Base-by-base conservation (phyloP, 169 alveolate genomes). In the Plasmodium inui region DNA sequence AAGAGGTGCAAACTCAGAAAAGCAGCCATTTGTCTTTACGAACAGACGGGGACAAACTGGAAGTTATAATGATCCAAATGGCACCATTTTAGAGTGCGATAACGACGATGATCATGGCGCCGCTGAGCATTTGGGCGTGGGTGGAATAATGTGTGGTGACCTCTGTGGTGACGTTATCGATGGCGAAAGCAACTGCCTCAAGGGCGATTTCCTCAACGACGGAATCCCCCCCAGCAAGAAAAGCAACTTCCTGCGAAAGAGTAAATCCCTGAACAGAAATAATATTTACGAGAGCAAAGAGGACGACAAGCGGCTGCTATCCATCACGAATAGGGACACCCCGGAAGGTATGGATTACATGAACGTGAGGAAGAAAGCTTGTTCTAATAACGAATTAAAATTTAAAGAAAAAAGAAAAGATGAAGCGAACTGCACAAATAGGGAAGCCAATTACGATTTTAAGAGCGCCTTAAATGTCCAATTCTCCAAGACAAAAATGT, bases 401-500 rank as follows among this genome's bases (percentile, higher is more conserved):
- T 78, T 57, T 71, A 90, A 70, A 73, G 95, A 80, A 28, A 81
- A 55, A 90, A 70, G 67, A 79, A 37, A 32, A 67, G 92, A 91
- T 67, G 53, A 50, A 44, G 17, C 26, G 67, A 41, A 50, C 22
- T 81, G n/a, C 78, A 82, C 95, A 81, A 81, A 17, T 44, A 91
- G 81, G 30, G 92, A 91, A 82, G 84, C 61, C 39, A 91, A 91
- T 50, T 82, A 82, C 83, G 95, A 91, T 71, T 91, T 91, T 82
- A 91, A 91, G 61, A 91, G 95, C 61, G 85, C 92, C 22, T 71
- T 91, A 41, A 91, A 91, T 82, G 57, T 91, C 55, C 95, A 91
- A 72, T 91, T 91, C 55, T 91, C 92, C 50, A 91, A 91, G 78
- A 91, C 95, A 30, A 91, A 91, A 78, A 91, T 91, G 95, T 91